These are phyloP conservation scores for Pichia scutulata DNA, from an alignment of 805 yeast species.

Conservation along the genomic window DNA sequence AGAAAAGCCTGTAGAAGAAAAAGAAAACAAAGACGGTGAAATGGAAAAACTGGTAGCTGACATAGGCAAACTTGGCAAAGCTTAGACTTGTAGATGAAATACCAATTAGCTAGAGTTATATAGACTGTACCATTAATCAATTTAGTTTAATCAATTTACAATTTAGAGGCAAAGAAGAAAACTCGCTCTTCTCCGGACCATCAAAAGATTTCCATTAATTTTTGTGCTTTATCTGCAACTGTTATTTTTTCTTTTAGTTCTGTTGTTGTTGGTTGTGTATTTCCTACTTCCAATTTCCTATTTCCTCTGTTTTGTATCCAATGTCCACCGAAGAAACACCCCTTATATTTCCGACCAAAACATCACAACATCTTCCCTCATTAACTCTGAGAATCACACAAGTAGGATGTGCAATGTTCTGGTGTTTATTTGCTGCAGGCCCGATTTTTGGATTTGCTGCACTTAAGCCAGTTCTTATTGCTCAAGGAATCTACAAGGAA, in stretches of 20 bases:
- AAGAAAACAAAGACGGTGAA: constrained; percentile 11
- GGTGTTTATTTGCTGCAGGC: constrained; percentile 92
- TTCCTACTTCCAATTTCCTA: background rate
- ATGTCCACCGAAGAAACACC: constrained; percentile 22
- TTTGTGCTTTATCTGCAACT: background rate
- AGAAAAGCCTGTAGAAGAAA: constrained; percentile 6
- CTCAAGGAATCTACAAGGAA: constrained; percentile 68
- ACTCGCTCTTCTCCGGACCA: constrained; percentile 3
- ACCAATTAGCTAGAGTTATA: too few relatives aligned
- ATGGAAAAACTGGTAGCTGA: constrained; percentile 18
- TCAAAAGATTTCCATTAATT: background rate
- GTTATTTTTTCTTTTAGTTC: background rate
- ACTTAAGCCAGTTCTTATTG: constrained; percentile 69
- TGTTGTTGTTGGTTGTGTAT: too few relatives aligned
- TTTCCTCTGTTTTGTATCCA: background rate
- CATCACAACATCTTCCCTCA: constrained; percentile 17
- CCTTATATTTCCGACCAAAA: constrained; percentile 10
- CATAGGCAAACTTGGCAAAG: constrained; percentile 26
- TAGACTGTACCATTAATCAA: too few relatives aligned
- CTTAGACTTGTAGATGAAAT: constrained; percentile 7
- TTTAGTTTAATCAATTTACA: background rate
- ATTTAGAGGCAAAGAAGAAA: too few relatives aligned
- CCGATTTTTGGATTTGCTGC: constrained; percentile 96
- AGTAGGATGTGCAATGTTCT: constrained; percentile 62
- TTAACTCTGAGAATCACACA: constrained; percentile 37